A percentile compares a stretch with the other conserved stretches of the same genome.
Conservation (phyloP, 371 early-diverging fungal species). For the Basidiobolus meristosporus region DNA sequence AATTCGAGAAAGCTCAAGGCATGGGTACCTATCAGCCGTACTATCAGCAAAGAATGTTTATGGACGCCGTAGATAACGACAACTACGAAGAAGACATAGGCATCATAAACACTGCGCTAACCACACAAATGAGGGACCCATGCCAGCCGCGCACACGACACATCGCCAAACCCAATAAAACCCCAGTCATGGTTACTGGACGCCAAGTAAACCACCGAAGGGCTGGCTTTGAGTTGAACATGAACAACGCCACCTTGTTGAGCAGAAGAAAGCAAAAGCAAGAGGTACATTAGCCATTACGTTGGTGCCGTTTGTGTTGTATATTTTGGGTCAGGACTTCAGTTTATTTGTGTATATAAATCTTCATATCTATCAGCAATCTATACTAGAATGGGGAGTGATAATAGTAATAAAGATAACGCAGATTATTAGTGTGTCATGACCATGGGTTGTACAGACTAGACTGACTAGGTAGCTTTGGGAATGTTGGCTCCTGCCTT, state of each 20-base stretch:
- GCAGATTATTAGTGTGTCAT: too few species aligned
- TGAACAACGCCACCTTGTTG: constrained; percentile 29
- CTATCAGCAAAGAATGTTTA: constrained; percentile 7
- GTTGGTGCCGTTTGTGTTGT: too few species aligned
- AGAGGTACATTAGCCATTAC: not conserved
- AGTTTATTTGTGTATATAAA: too few species aligned
- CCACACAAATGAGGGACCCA: constrained; percentile 1
- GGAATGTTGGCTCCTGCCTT: too few species aligned
- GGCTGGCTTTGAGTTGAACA: constrained; percentile 22
- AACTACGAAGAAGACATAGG: constrained; percentile 6
- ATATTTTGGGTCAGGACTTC: too few species aligned
- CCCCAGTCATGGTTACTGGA: constrained; percentile 4
- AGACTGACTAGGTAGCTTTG: too few species aligned
- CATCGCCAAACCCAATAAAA: not conserved
- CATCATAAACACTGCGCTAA: constrained; percentile 6
- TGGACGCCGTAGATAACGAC: constrained; percentile 7
- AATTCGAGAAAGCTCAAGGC: constrained; percentile 11
- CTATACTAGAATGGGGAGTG: too few species aligned
- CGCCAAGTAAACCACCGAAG: constrained; percentile 3
- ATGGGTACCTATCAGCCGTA: constrained; percentile 1
- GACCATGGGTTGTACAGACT: too few species aligned
- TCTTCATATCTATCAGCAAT: too few species aligned
- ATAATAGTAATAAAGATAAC: too few species aligned
- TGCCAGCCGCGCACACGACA: constrained; percentile 3
- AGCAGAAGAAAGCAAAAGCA: constrained; percentile 21